Percentiles rank a stretch among this genome's conserved stretches.
phyloP scores from a whole-genome alignment of 75 land plant species.

The Pseudotsuga menziesii region DNA sequence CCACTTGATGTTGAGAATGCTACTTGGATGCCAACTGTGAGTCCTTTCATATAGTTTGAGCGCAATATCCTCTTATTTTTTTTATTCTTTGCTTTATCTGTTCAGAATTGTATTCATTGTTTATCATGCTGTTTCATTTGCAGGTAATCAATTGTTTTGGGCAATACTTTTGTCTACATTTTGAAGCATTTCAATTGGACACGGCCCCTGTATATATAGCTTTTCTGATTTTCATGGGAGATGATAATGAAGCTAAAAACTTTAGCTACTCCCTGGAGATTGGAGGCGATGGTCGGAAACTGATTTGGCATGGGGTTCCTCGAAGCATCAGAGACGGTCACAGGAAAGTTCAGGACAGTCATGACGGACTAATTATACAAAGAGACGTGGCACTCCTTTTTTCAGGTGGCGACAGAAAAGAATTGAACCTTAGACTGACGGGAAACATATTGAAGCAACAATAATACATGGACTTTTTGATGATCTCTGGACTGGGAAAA shows the following conservation, averaged over 20 bases:
- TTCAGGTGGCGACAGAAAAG: constrained; percentile 47
- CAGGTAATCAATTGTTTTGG: constrained; percentile 73
- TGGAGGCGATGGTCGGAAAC: constrained; percentile 38
- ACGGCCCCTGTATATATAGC: constrained; percentile 49
- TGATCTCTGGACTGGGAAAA: neutral
- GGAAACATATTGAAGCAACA: constrained; percentile 55
- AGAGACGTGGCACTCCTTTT: constrained; percentile 48
- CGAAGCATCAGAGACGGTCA: constrained; percentile 40
- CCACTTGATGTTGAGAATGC: constrained; percentile 71
- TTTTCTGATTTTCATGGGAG: constrained; percentile 25
- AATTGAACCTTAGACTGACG: constrained; percentile 42
- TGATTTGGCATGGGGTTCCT: constrained; percentile 44
- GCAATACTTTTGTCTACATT: constrained; percentile 59
- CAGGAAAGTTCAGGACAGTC: constrained; percentile 45
- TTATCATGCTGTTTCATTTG: neutral
- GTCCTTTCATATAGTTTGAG: constrained; percentile 9
- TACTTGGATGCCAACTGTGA: constrained; percentile 66
- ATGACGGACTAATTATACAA: constrained; percentile 43
- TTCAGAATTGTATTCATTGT: neutral
- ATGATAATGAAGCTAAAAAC: constrained; percentile 23
- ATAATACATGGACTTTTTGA: neutral
- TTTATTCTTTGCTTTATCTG: no score
- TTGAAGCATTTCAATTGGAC: constrained; percentile 57
- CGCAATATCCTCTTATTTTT: no score
- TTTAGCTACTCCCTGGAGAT: constrained; percentile 40